Evolutionary conservation across 2,329 filamentous ascomycete genomes (phyloP), one percentile per base, ranked within the genome.

Genomic region (Stemphylium vesicarium): DNA sequence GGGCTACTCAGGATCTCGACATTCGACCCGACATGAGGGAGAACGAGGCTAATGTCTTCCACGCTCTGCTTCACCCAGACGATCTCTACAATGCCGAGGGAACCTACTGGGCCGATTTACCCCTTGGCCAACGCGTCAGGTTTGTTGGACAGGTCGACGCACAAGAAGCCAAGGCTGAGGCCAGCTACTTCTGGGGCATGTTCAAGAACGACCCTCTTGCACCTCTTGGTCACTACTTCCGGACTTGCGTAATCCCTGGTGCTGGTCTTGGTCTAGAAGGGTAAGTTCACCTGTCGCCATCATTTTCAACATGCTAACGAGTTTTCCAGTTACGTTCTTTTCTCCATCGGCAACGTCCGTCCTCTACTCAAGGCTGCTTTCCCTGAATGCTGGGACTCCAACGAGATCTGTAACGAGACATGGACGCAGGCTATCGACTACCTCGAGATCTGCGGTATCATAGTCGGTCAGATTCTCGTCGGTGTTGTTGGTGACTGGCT

Each of bases 281-380:
- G 60, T 69, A 9, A 51, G 62, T 42, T 29, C 11, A 20, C n/a
- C 12, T 22, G 50, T 20, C 35, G 29, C 12, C 32, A 5, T 16
- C 22, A 11, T 42, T 10, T 26, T 26, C 48, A 13, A 32, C 16
- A 2, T 44, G n/a, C 55, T 63, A 31, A 63, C 31, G 7, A 15
- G 20, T 9, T 16, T 10, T 4, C 1, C 48, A 86, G 92, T 67
- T 98, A 97, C 72, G 93, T 97, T 37, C 85, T 98, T 16, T 98
- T 98, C 82, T 97, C 93, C 60, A 97, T 98, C 65, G 94, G 94
- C 54, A 97, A 96, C 77, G 81, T 98, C 62, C 87, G 90, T 71
- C 90, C 93, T 4, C 83, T 98, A 10, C 94, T 96, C 72, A 77
- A 85, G 57, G 82, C 85, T 31, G 85, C 87, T 5, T 98, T 94